Percentiles rank a stretch among this genome's conserved stretches.
Evolutionary conservation across 306 rosid species (phyloP).

Genomic region (Cucumis sativus): Cucumber_9930_V3 NC_026659.2:4180001-4180500

Average conservation of each 20-base stretch:
- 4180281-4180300: background rate
- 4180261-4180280: background rate
- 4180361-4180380: background rate
- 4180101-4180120: background rate
- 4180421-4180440: background rate
- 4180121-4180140: background rate
- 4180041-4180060: background rate
- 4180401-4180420: background rate
- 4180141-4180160: background rate
- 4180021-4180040: background rate
- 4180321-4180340: background rate
- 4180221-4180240: background rate
- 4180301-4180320: background rate
- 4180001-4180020: constrained; percentile 1
- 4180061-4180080: background rate
- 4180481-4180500: background rate
- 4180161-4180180: background rate
- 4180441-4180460: background rate
- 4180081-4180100: background rate
- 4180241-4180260: background rate
- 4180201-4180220: background rate
- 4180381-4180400: background rate
- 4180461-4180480: background rate
- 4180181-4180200: background rate
- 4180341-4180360: background rate